phyloP scores from a whole-genome alignment of 2,329 filamentous ascomycete species.

The Aspergillus sp. region DNA sequence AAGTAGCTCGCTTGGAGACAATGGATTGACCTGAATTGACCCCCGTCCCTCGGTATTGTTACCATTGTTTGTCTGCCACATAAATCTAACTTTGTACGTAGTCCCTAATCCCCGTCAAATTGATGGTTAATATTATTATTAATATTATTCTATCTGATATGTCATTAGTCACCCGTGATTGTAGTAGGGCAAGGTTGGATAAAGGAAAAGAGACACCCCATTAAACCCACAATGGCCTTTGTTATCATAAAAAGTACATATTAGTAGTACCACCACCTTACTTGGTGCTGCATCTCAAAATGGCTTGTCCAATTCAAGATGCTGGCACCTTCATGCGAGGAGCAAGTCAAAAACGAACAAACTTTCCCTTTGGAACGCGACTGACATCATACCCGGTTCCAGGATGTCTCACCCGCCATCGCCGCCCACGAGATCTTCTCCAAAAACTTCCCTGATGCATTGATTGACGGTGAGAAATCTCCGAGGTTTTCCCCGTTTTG shows the following conservation, averaged over 20 bases:
- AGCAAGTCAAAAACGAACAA: not conserved
- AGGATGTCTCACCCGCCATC: constrained; percentile 15
- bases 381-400: constrained; percentile 22
- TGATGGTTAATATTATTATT: too few relatives aligned
- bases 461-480: constrained; percentile 13
- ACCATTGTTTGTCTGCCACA: too few relatives aligned
- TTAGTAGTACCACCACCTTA: not conserved
- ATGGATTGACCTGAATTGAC: too few relatives aligned
- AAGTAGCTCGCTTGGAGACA: too few relatives aligned
- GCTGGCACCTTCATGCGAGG: not conserved
- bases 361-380: constrained; percentile 9
- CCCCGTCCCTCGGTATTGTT: too few relatives aligned
- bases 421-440: constrained; percentile 14
- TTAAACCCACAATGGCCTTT: not conserved
- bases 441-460: not conserved
- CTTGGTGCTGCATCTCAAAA: not conserved
- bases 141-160: too few relatives aligned
- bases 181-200: not conserved
- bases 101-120: too few relatives aligned
- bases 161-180: not conserved
- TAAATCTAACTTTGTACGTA: too few relatives aligned
- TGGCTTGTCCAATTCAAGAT: not conserved
- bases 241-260: too few relatives aligned
- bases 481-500: constrained; percentile 20
- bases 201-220: not conserved